These are phyloP conservation scores for Chaetomium cochliodes DNA, from an alignment of 495 filamentous ascomycete genomes.

Conservation along the genomic window DNA sequence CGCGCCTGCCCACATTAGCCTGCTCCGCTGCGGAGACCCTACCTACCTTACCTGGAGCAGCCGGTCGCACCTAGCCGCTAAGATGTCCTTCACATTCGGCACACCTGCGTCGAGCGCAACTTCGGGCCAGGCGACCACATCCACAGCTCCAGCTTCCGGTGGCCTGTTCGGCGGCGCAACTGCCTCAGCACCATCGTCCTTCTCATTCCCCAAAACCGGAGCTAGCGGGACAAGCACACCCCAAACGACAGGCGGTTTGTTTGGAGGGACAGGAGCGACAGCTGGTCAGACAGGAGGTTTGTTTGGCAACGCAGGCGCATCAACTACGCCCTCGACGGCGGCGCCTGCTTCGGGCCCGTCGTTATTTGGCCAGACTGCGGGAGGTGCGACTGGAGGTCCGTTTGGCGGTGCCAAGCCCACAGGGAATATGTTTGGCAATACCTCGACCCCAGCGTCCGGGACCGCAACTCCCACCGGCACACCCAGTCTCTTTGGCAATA, in stretches of 20 bases:
- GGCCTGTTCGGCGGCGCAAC: slow-evolving; percentile 39
- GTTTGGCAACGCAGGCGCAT: slow-evolving; percentile 35
- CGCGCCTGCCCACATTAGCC: neutral
- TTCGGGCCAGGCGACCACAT: slow-evolving; percentile 39
- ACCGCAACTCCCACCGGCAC: slow-evolving; percentile 24
- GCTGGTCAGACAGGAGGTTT: slow-evolving; percentile 32
- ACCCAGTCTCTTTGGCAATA: slow-evolving; percentile 40
- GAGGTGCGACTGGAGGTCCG: slow-evolving; percentile 34
- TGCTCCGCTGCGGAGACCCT: neutral
- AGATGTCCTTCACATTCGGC: slow-evolving; percentile 42
- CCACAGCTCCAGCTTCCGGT: slow-evolving; percentile 42
- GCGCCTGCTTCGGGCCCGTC: slow-evolving; percentile 16
- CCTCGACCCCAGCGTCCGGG: slow-evolving; percentile 18
- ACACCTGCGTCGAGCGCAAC: slow-evolving; percentile 40
- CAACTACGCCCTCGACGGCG: slow-evolving; percentile 30
- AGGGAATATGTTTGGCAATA: slow-evolving; percentile 31
- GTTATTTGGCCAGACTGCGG: slow-evolving; percentile 21
- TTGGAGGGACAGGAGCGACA: slow-evolving; percentile 46
- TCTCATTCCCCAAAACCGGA: slow-evolving; percentile 39
- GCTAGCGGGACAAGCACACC: slow-evolving; percentile 32
- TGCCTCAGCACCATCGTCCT: slow-evolving; percentile 28
- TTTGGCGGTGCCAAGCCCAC: slow-evolving; percentile 37
- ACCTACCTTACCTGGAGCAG: no score
- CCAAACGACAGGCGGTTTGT: slow-evolving; percentile 43
- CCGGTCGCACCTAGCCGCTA: slow-evolving; percentile 5